phyloP scores from a whole-genome alignment of 2,329 filamentous ascomycete genomes.

The Emericellopsis atlantica region DNA sequence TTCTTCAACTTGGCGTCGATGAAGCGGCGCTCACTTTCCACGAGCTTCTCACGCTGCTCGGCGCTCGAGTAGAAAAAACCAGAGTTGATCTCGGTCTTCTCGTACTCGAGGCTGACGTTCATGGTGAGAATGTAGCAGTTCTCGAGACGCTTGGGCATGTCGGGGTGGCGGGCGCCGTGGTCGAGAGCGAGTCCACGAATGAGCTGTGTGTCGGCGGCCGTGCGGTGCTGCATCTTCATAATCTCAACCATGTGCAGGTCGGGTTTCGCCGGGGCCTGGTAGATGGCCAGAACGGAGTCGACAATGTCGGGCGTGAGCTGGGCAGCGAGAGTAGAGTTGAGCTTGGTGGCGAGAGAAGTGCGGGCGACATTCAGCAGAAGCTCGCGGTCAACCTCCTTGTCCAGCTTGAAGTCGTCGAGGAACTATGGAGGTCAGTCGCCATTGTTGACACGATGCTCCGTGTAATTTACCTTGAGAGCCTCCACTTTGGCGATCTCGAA shows the following conservation, averaged over 20 bases:
- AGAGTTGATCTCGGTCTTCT: constrained; percentile 98
- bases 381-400: constrained; percentile 81
- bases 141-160: constrained; percentile 94
- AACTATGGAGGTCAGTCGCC: constrained; percentile 43
- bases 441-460: constrained; percentile 2
- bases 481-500: constrained; percentile 96
- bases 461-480: constrained; percentile 57
- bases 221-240: constrained; percentile 99
- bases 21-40: constrained; percentile 91
- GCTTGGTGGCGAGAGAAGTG: constrained; percentile 89
- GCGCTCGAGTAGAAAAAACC: constrained; percentile 97
- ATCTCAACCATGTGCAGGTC: constrained; percentile 99
- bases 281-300: constrained; percentile 90
- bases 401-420: constrained; percentile 85
- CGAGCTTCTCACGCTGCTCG: constrained; percentile 93
- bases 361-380: constrained; percentile 85
- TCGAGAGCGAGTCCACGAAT: constrained; percentile 89
- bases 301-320: constrained; percentile 92
- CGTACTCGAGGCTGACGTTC: constrained; percentile 95
- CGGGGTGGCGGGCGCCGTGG: constrained; percentile 89
- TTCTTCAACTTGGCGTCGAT: constrained; percentile 94
- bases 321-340: constrained; percentile 78
- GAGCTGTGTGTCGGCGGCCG: constrained; percentile 88
- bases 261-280: constrained; percentile 78
- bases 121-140: constrained; percentile 92